Conservation (phyloP, 257 asterid species). For the Mentha longifolia region DNA sequence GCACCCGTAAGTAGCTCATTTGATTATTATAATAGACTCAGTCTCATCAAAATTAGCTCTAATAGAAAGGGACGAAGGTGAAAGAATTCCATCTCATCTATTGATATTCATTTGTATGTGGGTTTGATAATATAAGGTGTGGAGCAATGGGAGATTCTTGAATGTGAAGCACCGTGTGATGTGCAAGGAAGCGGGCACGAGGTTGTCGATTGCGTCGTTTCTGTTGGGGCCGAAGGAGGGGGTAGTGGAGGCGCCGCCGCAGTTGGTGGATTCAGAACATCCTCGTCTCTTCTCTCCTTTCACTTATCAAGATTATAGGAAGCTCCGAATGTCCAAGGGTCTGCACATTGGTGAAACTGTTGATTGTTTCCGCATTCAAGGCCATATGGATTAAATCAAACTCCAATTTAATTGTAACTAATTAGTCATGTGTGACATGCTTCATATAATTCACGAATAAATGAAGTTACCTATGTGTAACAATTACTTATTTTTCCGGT, state of each 20-base stretch:
- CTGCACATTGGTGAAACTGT: conserved; percentile 44
- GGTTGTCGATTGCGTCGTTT: conserved; percentile 55
- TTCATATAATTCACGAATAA: background rate
- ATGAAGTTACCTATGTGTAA: background rate
- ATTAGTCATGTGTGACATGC: background rate
- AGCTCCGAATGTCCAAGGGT: conserved; percentile 31
- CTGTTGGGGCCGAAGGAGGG: conserved; percentile 53
- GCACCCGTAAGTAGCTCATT: too few relatives aligned
- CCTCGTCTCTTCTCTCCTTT: conserved; percentile 51
- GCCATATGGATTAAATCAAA: background rate
- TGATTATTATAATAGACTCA: too few relatives aligned
- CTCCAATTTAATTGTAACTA: too few relatives aligned
- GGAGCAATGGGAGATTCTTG: conserved; percentile 72
- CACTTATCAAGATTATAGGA: conserved; percentile 45
- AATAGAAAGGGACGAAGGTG: too few relatives aligned
- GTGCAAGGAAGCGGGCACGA: conserved; percentile 51
- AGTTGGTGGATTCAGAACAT: conserved; percentile 48
- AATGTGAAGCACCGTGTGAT: conserved; percentile 64
- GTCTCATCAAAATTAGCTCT: too few relatives aligned
- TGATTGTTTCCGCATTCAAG: conserved; percentile 32
- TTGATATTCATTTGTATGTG: too few relatives aligned
- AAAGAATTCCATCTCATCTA: too few relatives aligned
- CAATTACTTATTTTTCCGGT: background rate
- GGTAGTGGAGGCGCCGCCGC: conserved; percentile 43
- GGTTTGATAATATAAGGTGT: too few relatives aligned